A percentile compares a stretch with the other conserved stretches of the same genome.
Conservation (phyloP, 306 rosid species). For the Pyrus bretschneideri region DNA sequence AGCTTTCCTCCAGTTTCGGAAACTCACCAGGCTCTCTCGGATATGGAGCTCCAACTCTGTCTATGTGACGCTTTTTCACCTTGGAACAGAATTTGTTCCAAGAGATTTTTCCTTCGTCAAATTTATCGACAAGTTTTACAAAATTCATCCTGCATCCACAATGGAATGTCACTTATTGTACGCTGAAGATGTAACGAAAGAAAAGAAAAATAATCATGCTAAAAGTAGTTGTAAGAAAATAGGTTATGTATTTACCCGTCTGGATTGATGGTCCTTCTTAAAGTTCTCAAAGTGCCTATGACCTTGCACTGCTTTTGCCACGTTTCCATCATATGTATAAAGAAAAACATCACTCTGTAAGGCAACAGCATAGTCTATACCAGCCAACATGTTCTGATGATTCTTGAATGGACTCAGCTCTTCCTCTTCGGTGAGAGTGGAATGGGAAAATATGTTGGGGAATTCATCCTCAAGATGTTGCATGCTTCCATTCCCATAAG, state of each 20-base stretch:
- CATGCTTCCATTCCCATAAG: slow-evolving; percentile 86
- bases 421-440: slow-evolving; percentile 60
- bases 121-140: slow-evolving; percentile 70
- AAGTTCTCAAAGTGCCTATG: slow-evolving; percentile 93
- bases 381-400: slow-evolving; percentile 99
- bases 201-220: slow-evolving; percentile 6
- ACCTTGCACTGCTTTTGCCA: slow-evolving; percentile 99
- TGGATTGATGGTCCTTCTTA: slow-evolving; percentile 88
- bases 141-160: slow-evolving; percentile 67
- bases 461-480: slow-evolving; percentile 71
- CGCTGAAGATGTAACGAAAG: background rate
- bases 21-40: slow-evolving; percentile 67
- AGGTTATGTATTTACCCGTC: slow-evolving; percentile 57
- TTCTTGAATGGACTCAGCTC: slow-evolving; percentile 69
- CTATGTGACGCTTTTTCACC: slow-evolving; percentile 65
- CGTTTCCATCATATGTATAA: slow-evolving; percentile 89
- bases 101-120: slow-evolving; percentile 69
- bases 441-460: slow-evolving; percentile 83
- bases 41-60: slow-evolving; percentile 73
- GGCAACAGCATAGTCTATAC: slow-evolving; percentile 92
- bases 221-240: slow-evolving; percentile 7
- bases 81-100: slow-evolving; percentile 84
- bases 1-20: slow-evolving; percentile 96
- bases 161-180: slow-evolving; percentile 12
- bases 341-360: slow-evolving; percentile 76